These are phyloP conservation scores for Eucalyptus pauciflora DNA, from an alignment of 345 rosid species.

Conservation along the genomic window DNA sequence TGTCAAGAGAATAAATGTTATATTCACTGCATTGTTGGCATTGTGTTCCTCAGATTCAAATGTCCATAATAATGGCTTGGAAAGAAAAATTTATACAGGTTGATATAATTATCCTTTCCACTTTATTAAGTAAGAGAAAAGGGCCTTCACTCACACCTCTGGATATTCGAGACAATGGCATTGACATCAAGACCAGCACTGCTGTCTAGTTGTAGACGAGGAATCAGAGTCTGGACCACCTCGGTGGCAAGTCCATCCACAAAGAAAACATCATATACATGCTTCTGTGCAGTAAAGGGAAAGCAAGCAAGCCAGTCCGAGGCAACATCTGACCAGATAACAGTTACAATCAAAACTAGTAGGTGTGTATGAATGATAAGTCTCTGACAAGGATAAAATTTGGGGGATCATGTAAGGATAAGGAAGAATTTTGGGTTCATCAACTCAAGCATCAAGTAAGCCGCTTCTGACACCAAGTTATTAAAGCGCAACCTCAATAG, in stretches of 20 bases:
- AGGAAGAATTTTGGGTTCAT: neutral
- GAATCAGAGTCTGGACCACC: slow-evolving; percentile 75
- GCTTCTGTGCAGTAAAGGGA: slow-evolving; percentile 58
- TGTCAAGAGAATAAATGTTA: slow-evolving; percentile 1
- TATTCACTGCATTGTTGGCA: neutral
- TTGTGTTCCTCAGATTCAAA: neutral
- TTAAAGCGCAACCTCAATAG: neutral
- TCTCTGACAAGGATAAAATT: neutral
- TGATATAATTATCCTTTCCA: neutral
- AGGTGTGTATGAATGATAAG: neutral
- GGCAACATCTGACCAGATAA: slow-evolving; percentile 57
- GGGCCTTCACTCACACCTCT: slow-evolving; percentile 34
- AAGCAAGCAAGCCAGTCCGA: slow-evolving; percentile 89
- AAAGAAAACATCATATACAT: slow-evolving; percentile 76
- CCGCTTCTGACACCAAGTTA: neutral
- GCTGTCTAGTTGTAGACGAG: slow-evolving; percentile 32
- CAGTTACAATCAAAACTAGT: neutral
- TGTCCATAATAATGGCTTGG: neutral
- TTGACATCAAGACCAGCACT: slow-evolving; percentile 18
- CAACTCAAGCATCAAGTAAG: neutral
- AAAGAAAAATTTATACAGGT: neutral
- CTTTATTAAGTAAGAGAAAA: neutral
- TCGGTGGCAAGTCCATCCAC: slow-evolving; percentile 49
- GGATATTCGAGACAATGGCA: slow-evolving; percentile 45
- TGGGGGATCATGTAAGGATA: neutral